Evolutionary conservation across 2,329 filamentous ascomycete genomes (phyloP).

Genomic region (Fusarium penzigii): DNA sequence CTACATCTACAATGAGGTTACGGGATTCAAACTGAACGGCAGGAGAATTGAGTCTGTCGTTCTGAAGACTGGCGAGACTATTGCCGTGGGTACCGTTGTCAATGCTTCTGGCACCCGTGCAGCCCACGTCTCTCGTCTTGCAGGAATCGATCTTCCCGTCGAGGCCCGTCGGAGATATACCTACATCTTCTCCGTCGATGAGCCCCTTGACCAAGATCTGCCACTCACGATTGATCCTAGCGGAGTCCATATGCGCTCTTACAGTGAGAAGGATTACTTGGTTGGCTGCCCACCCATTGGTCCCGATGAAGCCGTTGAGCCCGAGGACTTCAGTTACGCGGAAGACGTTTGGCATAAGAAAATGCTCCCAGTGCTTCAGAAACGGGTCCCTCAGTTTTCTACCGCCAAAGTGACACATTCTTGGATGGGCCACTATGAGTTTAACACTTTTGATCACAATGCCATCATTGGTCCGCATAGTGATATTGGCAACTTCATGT

Average conservation of each 20-base stretch:
- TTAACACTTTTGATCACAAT: conserved; percentile 13
- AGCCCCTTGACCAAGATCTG: conserved; percentile 7
- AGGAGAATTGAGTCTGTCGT: conserved; percentile 1
- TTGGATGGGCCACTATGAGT: conserved; percentile 15
- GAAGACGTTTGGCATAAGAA: conserved; percentile 12
- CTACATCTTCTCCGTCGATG: conserved; percentile 10
- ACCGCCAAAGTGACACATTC: conserved; percentile 6
- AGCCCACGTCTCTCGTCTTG: conserved; percentile 1
- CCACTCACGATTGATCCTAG: conserved; percentile 11
- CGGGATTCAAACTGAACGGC: neutral
- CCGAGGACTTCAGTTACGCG: conserved; percentile 5
- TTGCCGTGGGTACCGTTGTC: neutral
- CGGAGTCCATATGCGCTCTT: conserved; percentile 14
- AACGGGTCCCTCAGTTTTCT: conserved; percentile 11
- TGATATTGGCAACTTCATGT: conserved; percentile 1
- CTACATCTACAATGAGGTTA: conserved; percentile 12
- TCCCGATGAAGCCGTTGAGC: conserved; percentile 3
- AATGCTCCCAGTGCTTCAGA: conserved; percentile 11
- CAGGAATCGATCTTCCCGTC: conserved; percentile 6
- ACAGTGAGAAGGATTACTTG: conserved; percentile 7
- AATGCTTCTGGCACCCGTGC: conserved; percentile 9
- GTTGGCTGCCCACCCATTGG: conserved; percentile 8
- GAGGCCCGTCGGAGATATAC: conserved; percentile 12
- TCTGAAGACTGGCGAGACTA: conserved; percentile 6
- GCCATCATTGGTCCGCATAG: conserved; percentile 11